A percentile compares a stretch with the other conserved stretches of the same genome.
These are phyloP conservation scores for Glycine soja DNA, from an alignment of 306 rosid genomes.

Conservation along the genomic window DNA sequence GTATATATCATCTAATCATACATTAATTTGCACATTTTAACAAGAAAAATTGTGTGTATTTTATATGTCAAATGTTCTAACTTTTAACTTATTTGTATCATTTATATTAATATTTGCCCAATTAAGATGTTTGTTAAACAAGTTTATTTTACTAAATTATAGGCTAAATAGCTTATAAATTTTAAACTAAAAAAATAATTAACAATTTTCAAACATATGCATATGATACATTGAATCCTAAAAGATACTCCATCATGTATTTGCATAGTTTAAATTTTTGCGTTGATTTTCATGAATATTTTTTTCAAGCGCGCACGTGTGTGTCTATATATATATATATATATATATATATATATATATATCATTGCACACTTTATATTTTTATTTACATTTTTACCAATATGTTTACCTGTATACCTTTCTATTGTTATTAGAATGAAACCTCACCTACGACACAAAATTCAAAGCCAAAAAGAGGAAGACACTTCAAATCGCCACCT, in stretches of 20 bases:
- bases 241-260: too few species aligned
- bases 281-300: background rate
- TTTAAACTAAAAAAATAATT: too few species aligned
- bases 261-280: background rate
- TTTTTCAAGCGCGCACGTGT: background rate
- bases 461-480: background rate
- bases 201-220: background rate
- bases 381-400: background rate
- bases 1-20: background rate
- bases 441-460: background rate
- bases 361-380: background rate
- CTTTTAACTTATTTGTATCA: background rate
- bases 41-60: background rate
- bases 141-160: too few species aligned
- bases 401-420: background rate
- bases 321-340: too few species aligned
- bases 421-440: background rate
- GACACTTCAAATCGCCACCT: background rate
- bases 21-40: background rate
- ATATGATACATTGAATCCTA: background rate
- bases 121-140: too few species aligned
- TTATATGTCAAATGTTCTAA: background rate
- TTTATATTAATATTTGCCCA: too few species aligned
- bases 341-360: too few species aligned
- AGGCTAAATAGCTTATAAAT: background rate